Base-by-base conservation (phyloP, 371 early-diverging fungal species). In the Apophysomyces trapeziformis region DNA sequence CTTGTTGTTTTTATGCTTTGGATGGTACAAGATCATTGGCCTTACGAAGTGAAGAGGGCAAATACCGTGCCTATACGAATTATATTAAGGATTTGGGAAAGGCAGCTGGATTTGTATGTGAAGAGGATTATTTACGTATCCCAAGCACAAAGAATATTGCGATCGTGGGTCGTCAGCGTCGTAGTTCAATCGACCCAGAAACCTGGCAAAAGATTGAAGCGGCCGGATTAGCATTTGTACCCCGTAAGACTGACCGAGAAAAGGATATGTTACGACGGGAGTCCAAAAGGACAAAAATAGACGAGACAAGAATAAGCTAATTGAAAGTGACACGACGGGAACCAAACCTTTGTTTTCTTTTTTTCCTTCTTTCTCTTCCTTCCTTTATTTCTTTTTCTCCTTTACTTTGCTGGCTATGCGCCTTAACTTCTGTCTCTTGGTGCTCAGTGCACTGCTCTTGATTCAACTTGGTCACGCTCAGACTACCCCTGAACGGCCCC, bases 141-240 rank as follows among this genome's bases (percentile, higher is more conserved):
- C 96, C 96, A 5, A 91, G 92, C 38, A 95, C 96, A n/a, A 93
- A 93, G 64, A 95, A 96, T 58, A 81, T 93, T 66, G 91, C 92
- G 1, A 69, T 93, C 2, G 76, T 95, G 21, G 95, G 93, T 7
- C 68, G 86, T 72, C 63, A 78, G 54, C 67, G 77, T 63, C 43
- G 44, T 66, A 44, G 68, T 64, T 9, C 14, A 64, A 60, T 64
- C 14, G 35, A 57, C 7, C 8, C 60, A 9, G 66, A 68, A 38
- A 67, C 60, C 3, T 39, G 69, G 37, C 45, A 58, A 39, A 71
- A 73, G 41, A 21, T 62, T n/a, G 72, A 85, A 38, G 58, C 75
- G 11, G 64, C 68, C 18, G 79, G 80, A 38, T 65, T 71, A 12
- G n/a, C 68, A 38, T 88, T 88, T 73, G 78, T 82, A 50, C 84